These are phyloP conservation scores for Teratosphaeria epicoccoides DNA, from an alignment of 2,329 filamentous ascomycete genomes.

Conservation along the genomic window DNA sequence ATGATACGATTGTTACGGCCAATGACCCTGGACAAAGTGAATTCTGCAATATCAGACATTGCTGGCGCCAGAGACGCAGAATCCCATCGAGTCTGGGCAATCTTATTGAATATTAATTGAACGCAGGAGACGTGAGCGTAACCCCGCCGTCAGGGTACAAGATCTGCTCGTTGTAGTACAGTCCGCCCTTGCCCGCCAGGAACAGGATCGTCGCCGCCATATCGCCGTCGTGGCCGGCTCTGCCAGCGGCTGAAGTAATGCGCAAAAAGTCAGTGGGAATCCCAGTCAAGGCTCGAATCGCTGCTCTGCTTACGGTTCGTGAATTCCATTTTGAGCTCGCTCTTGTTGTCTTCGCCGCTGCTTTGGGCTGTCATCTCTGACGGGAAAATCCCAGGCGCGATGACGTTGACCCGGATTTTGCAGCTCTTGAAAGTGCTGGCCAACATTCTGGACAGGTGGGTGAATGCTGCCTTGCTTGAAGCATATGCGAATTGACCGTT, in stretches of 20 bases:
- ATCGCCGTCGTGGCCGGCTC: constrained; percentile 37
- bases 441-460: constrained; percentile 37
- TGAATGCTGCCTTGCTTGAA: constrained; percentile 39
- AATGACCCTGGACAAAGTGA: too few species aligned
- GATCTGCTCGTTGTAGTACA: constrained; percentile 45
- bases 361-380: constrained; percentile 37
- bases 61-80: neutral
- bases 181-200: constrained; percentile 40
- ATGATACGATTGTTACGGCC: constrained; percentile 7
- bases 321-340: constrained; percentile 30
- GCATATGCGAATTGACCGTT: constrained; percentile 45
- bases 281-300: too few species aligned
- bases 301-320: constrained; percentile 24
- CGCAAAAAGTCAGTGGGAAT: neutral
- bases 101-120: neutral
- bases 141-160: constrained; percentile 39
- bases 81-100: neutral
- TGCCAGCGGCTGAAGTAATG: constrained; percentile 29
- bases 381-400: constrained; percentile 36
- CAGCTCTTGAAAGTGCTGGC: constrained; percentile 33
- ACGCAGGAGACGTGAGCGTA: neutral
- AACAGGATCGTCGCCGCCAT: constrained; percentile 44
- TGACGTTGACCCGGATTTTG: constrained; percentile 13
- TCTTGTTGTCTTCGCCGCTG: constrained; percentile 39
- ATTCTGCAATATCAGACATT: neutral